Evolutionary conservation across 2,329 filamentous ascomycete genomes (phyloP).

Genomic region (Fusarium phyllophilum): DNA sequence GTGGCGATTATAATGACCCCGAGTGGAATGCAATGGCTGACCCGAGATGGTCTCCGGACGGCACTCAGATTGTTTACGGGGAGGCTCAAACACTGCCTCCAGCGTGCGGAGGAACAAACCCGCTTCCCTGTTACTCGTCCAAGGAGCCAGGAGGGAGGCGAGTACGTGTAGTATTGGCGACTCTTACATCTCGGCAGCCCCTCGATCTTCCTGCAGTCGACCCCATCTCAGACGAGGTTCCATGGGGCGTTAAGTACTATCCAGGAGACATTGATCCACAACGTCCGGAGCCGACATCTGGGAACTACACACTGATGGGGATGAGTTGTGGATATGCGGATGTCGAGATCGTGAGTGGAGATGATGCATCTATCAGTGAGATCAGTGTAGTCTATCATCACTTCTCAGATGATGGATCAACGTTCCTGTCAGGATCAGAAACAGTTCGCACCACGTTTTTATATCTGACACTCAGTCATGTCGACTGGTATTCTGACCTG

Average conservation of each 20-base stretch:
- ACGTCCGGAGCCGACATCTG: background rate
- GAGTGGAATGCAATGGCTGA: slow-evolving; percentile 61
- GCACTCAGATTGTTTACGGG: slow-evolving; percentile 55
- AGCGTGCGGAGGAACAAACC: slow-evolving; percentile 56
- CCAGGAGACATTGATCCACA: background rate
- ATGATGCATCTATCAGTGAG: background rate
- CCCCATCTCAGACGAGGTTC: background rate
- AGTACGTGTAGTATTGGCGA: slow-evolving; percentile 55
- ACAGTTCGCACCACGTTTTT: slow-evolving; percentile 4
- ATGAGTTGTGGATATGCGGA: background rate
- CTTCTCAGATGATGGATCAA: slow-evolving; percentile 9
- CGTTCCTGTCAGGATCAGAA: background rate
- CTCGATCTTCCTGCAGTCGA: slow-evolving; percentile 36
- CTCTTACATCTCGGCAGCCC: slow-evolving; percentile 43
- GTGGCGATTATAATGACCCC: slow-evolving; percentile 53
- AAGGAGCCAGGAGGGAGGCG: slow-evolving; percentile 51
- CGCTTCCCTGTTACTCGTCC: slow-evolving; percentile 53
- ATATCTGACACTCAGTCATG: background rate
- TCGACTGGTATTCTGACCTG: slow-evolving; percentile 54
- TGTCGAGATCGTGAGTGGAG: background rate
- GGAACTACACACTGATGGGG: slow-evolving; percentile 4
- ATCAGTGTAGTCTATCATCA: background rate
- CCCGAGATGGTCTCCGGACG: slow-evolving; percentile 54
- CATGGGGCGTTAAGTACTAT: slow-evolving; percentile 6
- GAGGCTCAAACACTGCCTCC: slow-evolving; percentile 52